Evolutionary conservation across 306 rosid genomes (phyloP).

Genomic region (Vachellia collinsii): DNA sequence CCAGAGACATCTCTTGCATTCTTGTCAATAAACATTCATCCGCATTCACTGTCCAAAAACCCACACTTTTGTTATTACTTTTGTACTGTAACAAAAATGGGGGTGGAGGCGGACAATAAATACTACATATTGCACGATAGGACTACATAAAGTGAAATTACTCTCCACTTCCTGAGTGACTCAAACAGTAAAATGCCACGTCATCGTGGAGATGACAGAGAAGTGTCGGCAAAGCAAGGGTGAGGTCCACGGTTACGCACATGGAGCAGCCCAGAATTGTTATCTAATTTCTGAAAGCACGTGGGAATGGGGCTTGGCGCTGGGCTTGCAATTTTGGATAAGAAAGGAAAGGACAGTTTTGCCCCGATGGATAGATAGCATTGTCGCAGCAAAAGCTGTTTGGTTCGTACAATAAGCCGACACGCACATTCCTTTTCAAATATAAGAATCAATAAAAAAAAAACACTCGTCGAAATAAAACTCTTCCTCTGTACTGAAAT

Average conservation of each 20-base stretch:
- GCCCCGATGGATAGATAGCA: conserved; percentile 1
- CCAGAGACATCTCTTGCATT: conserved; percentile 99
- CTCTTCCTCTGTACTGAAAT: too few relatives aligned
- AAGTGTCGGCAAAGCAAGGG: conserved; percentile 65
- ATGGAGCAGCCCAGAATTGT: conserved; percentile 24
- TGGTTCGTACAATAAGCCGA: neutral
- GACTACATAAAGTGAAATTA: neutral
- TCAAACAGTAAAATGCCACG: conserved; percentile 45
- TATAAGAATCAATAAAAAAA: too few relatives aligned
- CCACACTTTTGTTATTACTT: neutral
- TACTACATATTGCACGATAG: too few relatives aligned
- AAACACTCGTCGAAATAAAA: too few relatives aligned
- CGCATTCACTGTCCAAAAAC: conserved; percentile 72
- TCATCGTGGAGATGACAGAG: conserved; percentile 35
- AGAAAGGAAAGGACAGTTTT: conserved; percentile 41
- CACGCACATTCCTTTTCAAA: neutral
- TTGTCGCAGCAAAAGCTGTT: neutral
- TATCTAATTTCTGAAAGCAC: conserved; percentile 44
- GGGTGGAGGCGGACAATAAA: too few relatives aligned
- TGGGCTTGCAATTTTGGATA: neutral
- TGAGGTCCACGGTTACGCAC: conserved; percentile 41
- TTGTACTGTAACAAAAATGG: neutral
- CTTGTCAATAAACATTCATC: conserved; percentile 90
- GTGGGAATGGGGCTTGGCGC: conserved; percentile 44
- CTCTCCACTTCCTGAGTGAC: conserved; percentile 42